phyloP scores from a whole-genome alignment of 163 green algal species.

The Scenedesmus sp. region DNA sequence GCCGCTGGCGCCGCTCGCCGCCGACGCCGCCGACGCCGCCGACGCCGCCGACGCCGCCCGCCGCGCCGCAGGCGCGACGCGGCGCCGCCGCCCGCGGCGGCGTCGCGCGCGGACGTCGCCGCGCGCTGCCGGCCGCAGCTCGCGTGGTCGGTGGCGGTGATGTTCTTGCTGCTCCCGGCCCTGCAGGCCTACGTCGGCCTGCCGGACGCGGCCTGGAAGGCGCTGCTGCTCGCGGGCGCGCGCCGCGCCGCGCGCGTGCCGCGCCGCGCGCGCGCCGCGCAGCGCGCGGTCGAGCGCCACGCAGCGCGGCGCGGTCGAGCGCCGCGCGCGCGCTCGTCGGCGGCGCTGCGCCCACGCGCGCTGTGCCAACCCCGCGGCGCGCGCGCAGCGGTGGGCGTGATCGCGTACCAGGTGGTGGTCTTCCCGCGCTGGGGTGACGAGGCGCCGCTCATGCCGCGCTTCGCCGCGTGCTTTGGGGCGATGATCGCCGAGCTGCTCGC shows the following conservation, averaged over 20 bases:
- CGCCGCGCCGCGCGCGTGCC: too few species aligned
- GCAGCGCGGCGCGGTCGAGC: too few species aligned
- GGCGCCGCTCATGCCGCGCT: slow-evolving; percentile 54
- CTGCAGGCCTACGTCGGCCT: slow-evolving; percentile 3
- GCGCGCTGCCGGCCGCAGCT: slow-evolving; percentile 32
- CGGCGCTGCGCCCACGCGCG: too few species aligned
- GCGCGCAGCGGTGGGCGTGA: slow-evolving; percentile 40
- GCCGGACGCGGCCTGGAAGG: slow-evolving; percentile 20
- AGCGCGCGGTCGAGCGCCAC: too few species aligned
- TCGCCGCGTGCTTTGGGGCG: slow-evolving; percentile 57
- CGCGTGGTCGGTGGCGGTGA: slow-evolving; percentile 8
- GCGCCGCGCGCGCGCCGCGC: too few species aligned
- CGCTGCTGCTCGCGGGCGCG: slow-evolving; percentile 6
- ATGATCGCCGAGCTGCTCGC: slow-evolving; percentile 65
- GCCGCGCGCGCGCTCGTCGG: too few species aligned
- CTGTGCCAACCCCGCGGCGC: too few species aligned
- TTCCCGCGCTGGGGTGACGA: slow-evolving; percentile 73
- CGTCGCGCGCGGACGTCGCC: background rate
- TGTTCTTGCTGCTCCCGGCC: slow-evolving; percentile 37
- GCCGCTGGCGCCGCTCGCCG: too few species aligned
- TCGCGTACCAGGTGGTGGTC: slow-evolving; percentile 48
- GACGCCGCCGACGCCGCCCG: too few species aligned
- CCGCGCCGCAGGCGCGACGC: background rate
- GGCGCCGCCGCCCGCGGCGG: background rate
- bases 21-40: too few species aligned